A percentile compares a stretch with the other conserved stretches of the same genome.
phyloP scores from a whole-genome alignment of 768 basidiomycete species.

The Lactifluus piperatus region DNA sequence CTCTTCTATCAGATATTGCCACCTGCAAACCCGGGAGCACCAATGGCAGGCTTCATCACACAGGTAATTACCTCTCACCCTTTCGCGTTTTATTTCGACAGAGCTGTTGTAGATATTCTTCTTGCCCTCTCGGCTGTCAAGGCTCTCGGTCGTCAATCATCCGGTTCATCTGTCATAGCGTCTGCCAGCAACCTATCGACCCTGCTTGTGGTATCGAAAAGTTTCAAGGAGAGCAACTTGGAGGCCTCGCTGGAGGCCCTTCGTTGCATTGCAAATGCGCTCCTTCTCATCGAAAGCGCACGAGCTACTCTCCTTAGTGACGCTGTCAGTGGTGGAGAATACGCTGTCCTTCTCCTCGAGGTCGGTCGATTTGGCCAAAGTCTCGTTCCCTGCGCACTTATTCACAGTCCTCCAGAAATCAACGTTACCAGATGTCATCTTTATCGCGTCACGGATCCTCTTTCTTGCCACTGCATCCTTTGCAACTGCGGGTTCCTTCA shows the following conservation, averaged over 20 bases:
- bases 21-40: constrained; percentile 12
- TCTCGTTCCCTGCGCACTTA: not conserved
- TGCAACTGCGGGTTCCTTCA: constrained; percentile 35
- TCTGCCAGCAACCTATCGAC: constrained; percentile 45
- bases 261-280: constrained; percentile 69
- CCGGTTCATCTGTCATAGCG: constrained; percentile 57
- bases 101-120: constrained; percentile 45
- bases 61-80: not conserved
- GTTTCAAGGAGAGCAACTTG: constrained; percentile 43
- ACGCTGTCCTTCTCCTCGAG: constrained; percentile 49
- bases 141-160: constrained; percentile 59
- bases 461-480: constrained; percentile 61
- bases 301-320: constrained; percentile 47
- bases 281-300: constrained; percentile 58
- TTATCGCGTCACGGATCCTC: constrained; percentile 67
- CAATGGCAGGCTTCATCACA: constrained; percentile 9
- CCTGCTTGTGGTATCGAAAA: constrained; percentile 42
- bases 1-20: constrained; percentile 4
- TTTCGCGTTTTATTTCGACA: not conserved
- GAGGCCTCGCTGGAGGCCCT: constrained; percentile 64
- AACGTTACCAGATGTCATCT: constrained; percentile 50
- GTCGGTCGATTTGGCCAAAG: constrained; percentile 29
- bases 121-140: constrained; percentile 66
- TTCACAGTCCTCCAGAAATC: constrained; percentile 43
- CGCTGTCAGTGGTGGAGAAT: constrained; percentile 56